Evolutionary conservation across 352 stramenopile species (phyloP).

Genomic region (Pythium aristosporum): DNA sequence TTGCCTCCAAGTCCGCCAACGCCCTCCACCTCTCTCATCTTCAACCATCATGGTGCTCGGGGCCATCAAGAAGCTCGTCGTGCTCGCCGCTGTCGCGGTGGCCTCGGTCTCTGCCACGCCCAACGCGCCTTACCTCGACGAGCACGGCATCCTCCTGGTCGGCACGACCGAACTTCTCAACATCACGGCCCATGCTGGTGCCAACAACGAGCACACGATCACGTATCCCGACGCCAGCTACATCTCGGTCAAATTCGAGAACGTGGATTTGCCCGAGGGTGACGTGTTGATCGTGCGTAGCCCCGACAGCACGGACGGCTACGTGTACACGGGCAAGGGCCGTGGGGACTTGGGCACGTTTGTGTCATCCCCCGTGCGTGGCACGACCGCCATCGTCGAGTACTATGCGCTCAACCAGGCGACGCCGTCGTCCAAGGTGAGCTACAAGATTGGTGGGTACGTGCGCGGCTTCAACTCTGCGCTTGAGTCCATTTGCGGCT

Average conservation of each 20-base stretch:
- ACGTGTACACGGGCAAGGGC: constrained; percentile 17
- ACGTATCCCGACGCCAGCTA: constrained; percentile 45
- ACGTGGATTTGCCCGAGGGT: constrained; percentile 48
- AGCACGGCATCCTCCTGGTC: constrained; percentile 6
- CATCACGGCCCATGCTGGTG: background rate
- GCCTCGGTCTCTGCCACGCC: too few relatives aligned
- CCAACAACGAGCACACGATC: background rate
- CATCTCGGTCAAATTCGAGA: constrained; percentile 49
- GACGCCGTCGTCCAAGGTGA: too few relatives aligned
- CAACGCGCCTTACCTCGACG: too few relatives aligned
- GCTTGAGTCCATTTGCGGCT: constrained; percentile 7
- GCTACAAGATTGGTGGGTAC: background rate
- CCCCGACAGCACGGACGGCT: constrained; percentile 6
- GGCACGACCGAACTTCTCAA: constrained; percentile 1
- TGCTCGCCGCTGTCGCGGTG: too few relatives aligned
- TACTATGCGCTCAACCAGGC: background rate
- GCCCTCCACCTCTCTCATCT: too few relatives aligned
- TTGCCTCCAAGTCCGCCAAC: too few relatives aligned
- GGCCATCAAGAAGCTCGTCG: too few relatives aligned
- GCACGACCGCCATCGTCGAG: background rate
- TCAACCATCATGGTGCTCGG: too few relatives aligned
- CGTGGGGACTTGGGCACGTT: background rate
- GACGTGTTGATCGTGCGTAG: too few relatives aligned
- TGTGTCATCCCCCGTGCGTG: background rate
- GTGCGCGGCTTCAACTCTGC: background rate